phyloP scores from a whole-genome alignment of 352 stramenopile species.

The Pythium oligandrum region DNA sequence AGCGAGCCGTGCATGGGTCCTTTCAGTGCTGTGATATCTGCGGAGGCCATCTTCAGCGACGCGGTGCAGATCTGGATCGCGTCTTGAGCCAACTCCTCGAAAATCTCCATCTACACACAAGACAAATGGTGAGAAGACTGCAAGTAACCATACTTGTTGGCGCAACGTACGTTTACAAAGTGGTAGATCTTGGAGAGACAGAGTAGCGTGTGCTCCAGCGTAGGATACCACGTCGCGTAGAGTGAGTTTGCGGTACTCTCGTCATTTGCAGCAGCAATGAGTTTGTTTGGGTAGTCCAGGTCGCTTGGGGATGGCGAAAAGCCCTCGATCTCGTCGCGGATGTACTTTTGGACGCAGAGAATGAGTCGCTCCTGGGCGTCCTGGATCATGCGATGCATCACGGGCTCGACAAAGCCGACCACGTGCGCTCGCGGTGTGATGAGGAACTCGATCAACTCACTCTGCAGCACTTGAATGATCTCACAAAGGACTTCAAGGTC shows the following conservation, averaged over 20 bases:
- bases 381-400: slow-evolving; percentile 83
- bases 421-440: slow-evolving; percentile 50
- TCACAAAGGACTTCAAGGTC: slow-evolving; percentile 77
- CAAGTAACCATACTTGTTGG: no score
- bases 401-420: slow-evolving; percentile 55
- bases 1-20: slow-evolving; percentile 56
- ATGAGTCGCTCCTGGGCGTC: slow-evolving; percentile 81
- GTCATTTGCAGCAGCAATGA: slow-evolving; percentile 27
- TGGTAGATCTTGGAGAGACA: slow-evolving; percentile 85
- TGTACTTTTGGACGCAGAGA: slow-evolving; percentile 80
- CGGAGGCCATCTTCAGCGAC: slow-evolving; percentile 71
- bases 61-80: slow-evolving; percentile 76
- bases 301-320: slow-evolving; percentile 51
- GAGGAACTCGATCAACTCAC: slow-evolving; percentile 67
- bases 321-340: slow-evolving; percentile 78
- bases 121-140: background rate
- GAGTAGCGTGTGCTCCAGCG: slow-evolving; percentile 77
- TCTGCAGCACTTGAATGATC: slow-evolving; percentile 70
- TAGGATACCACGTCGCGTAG: slow-evolving; percentile 82
- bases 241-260: slow-evolving; percentile 23
- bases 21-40: slow-evolving; percentile 49
- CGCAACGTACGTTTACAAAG: slow-evolving; percentile 57
- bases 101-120: slow-evolving; percentile 64
- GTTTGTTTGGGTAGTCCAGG: slow-evolving; percentile 71
- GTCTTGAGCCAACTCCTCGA: slow-evolving; percentile 80